These are phyloP conservation scores for Didymella exigua DNA, from an alignment of 2,329 filamentous ascomycete genomes.

Conservation along the genomic window DNA sequence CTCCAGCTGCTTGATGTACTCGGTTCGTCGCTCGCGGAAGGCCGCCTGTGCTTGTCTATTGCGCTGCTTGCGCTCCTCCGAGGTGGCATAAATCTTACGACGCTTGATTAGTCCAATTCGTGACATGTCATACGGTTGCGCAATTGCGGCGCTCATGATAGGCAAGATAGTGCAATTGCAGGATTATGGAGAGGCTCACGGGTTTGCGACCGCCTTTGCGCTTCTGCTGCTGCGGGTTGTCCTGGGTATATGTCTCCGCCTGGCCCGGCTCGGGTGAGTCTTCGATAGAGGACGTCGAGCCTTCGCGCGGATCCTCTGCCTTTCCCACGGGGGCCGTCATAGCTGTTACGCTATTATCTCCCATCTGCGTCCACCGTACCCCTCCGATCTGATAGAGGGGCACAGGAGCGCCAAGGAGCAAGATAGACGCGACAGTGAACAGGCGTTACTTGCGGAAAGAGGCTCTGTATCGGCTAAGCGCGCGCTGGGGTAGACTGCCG, in stretches of 20 bases:
- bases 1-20: slow-evolving; percentile 99
- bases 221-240: slow-evolving; percentile 69
- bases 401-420: slow-evolving; percentile 42
- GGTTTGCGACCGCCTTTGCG: slow-evolving; percentile 97
- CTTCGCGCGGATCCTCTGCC: slow-evolving; percentile 51
- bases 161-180: slow-evolving; percentile 21
- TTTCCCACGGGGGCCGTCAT: slow-evolving; percentile 55
- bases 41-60: slow-evolving; percentile 97
- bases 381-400: slow-evolving; percentile 48
- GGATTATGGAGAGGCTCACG: slow-evolving; percentile 62
- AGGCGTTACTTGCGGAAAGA: slow-evolving; percentile 30
- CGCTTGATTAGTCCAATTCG: slow-evolving; percentile 49
- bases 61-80: slow-evolving; percentile 96
- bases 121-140: slow-evolving; percentile 38
- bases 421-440: slow-evolving; percentile 40
- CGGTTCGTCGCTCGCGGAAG: slow-evolving; percentile 93
- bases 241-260: slow-evolving; percentile 49
- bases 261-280: slow-evolving; percentile 56
- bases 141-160: slow-evolving; percentile 31
- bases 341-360: slow-evolving; percentile 54
- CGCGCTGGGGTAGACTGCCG: slow-evolving; percentile 41
- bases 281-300: slow-evolving; percentile 55
- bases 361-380: slow-evolving; percentile 57
- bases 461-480: slow-evolving; percentile 46
- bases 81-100: slow-evolving; percentile 92